Evolutionary conservation across 1,284 basidiomycete genomes (phyloP).

Genomic region (Neolentinus lepideus): DNA sequence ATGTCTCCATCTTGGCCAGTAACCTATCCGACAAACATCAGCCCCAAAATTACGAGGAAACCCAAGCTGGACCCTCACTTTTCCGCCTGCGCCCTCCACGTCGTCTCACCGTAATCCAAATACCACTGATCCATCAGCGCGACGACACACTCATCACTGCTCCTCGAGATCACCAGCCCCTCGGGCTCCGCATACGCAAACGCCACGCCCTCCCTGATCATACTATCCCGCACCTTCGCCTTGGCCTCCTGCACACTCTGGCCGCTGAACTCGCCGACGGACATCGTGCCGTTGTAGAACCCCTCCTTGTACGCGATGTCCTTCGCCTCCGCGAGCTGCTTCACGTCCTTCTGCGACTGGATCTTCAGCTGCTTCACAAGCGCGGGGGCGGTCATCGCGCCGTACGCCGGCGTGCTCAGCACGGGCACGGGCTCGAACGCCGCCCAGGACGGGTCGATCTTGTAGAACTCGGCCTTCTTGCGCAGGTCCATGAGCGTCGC

Average conservation of each 20-base stretch:
- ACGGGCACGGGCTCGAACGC: conserved; percentile 85
- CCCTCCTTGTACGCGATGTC: conserved; percentile 99
- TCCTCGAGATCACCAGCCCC: conserved; percentile 84
- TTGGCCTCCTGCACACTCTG: conserved; percentile 88
- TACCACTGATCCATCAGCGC: conserved; percentile 99
- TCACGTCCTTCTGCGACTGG: conserved; percentile 90
- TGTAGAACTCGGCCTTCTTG: conserved; percentile 97
- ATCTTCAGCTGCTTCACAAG: conserved; percentile 91
- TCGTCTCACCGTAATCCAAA: conserved; percentile 91
- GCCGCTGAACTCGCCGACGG: conserved; percentile 86
- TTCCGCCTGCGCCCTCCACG: conserved; percentile 84
- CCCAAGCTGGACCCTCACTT: no score
- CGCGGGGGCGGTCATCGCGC: conserved; percentile 86
- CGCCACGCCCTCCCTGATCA: conserved; percentile 78
- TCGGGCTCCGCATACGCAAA: conserved; percentile 97
- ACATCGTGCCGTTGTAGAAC: conserved; percentile 91
- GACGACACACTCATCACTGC: conserved; percentile 94
- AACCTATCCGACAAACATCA: conserved; percentile 38
- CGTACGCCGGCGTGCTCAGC: conserved; percentile 84
- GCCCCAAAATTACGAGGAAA: neutral
- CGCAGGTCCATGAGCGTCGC: conserved; percentile 87
- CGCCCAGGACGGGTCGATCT: conserved; percentile 89
- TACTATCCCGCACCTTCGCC: conserved; percentile 76
- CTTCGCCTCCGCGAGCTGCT: conserved; percentile 94
- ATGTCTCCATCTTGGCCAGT: conserved; percentile 85